Conservation (phyloP, 441 rosid species). For the Gossypium gossypioides region DNA sequence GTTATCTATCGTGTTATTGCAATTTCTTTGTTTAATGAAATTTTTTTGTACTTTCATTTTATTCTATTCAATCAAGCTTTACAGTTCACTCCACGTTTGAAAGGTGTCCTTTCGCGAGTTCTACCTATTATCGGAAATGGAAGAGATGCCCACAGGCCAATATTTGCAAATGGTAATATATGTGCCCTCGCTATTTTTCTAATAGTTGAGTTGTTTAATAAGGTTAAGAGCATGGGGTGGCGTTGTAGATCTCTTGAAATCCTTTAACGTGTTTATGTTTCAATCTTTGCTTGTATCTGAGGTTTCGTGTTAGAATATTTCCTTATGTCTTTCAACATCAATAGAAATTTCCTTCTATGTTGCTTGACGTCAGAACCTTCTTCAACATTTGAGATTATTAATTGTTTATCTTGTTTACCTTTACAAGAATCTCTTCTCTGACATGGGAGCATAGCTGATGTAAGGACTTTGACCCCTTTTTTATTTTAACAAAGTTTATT, state of each 20-base stretch:
- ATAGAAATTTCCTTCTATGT: neutral
- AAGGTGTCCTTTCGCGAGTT: conserved; percentile 81
- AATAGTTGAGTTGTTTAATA: neutral
- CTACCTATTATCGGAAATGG: conserved; percentile 85
- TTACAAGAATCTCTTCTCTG: neutral
- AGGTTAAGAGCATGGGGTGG: neutral
- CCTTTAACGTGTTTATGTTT: neutral
- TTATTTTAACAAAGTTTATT: neutral
- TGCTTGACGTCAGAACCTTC: conserved; percentile 6
- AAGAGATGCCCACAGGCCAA: conserved; percentile 75
- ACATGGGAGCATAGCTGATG: neutral
- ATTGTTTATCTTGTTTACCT: neutral
- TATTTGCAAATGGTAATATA: conserved; percentile 82
- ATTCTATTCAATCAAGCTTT: conserved; percentile 50
- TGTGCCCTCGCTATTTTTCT: neutral
- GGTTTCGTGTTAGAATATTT: neutral
- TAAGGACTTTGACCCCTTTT: neutral
- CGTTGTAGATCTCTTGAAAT: neutral
- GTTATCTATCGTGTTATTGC: conserved; percentile 12
- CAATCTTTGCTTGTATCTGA: neutral
- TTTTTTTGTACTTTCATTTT: conserved; percentile 15
- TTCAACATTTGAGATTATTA: neutral
- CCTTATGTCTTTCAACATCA: neutral
- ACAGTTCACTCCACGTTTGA: conserved; percentile 89
- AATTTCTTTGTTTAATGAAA: conserved; percentile 31